Percentiles rank a stretch among this genome's conserved stretches.
Conservation (phyloP, 2,329 filamentous ascomycete species). For the Phyllosticta capitalensis region DNA sequence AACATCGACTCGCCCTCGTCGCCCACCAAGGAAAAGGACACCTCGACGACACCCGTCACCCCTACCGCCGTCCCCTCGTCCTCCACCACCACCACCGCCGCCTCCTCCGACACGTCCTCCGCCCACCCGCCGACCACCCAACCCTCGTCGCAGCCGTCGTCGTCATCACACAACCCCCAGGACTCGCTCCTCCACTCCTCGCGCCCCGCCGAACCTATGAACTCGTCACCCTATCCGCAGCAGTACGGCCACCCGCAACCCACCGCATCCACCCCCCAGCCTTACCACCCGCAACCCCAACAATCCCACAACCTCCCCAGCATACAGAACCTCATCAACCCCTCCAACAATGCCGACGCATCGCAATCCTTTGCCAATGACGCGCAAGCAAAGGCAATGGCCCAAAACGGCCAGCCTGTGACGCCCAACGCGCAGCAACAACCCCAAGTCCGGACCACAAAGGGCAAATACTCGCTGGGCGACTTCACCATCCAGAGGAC, state of each 20-base stretch:
- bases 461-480: conserved; percentile 89
- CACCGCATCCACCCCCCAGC: conserved; percentile 12
- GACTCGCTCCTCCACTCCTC: conserved; percentile 9
- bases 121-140: conserved; percentile 14
- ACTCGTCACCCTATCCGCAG: conserved; percentile 26
- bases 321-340: conserved; percentile 77
- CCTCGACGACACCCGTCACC: conserved; percentile 21
- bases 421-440: conserved; percentile 26
- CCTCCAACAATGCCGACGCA: conserved; percentile 29
- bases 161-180: conserved; percentile 12
- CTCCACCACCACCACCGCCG: conserved; percentile 51
- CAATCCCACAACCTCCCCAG: conserved; percentile 61
- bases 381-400: conserved; percentile 13
- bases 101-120: conserved; percentile 56
- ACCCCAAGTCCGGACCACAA: conserved; percentile 57
- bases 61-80: conserved; percentile 23
- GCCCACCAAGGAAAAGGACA: conserved; percentile 51
- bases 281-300: conserved; percentile 7
- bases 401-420: conserved; percentile 28
- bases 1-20: conserved; percentile 52
- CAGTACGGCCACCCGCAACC: conserved; percentile 24
- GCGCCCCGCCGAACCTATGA: conserved; percentile 29
- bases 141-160: conserved; percentile 14
- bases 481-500: conserved; percentile 90
- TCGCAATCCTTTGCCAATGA: conserved; percentile 18